Base-by-base conservation (phyloP, 2,329 filamentous ascomycete species). In the Ustilaginoidea virens region DNA sequence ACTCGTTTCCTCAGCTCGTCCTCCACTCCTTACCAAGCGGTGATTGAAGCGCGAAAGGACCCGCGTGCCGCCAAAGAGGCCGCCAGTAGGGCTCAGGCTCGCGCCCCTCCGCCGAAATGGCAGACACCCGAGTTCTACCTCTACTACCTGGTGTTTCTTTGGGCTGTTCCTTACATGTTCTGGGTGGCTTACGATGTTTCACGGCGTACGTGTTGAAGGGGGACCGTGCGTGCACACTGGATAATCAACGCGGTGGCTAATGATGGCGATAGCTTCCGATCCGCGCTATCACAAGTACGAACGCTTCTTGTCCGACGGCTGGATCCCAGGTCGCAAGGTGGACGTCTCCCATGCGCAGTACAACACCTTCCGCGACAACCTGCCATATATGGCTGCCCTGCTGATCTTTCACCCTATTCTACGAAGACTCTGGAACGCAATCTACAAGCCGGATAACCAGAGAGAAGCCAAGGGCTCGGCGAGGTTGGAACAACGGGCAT, bases 331-430 rank as follows among this genome's bases (percentile, higher is more conserved):
- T 16, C 79, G 87, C 34, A 82, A 82, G 65, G 82, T 96, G 37
- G 90, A 98, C 56, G 74, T 85, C 37, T 90, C 85, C 22, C 90
- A 98, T 55, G 54, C 68, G 18, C 90, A 98, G 53, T 98, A 96
- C 54, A 61, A 66, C 33, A 74, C 71, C 21, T 94, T 98, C 48
- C 76, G 92, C 39, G 61, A 68, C 36, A 96, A 96, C 46, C 65
- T 96, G 21, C 86, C 83, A 2, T 82, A 80, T 48, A 74, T 96
- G 52, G 62, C 70, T 7, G 40, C 74, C 7, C 68, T 96, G 5
- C 57, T 96, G 10, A 40, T 80, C 16, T 52, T 85, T 24, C 90
- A 98, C 49, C 87, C 86, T 1, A 48, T 92, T 4, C 55, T 87
- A 33, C 76, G 90, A 37, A 74, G 65, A 37, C 45, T 67, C 0